phyloP scores from a whole-genome alignment of 1,139 yeast species.

The Blastobotrys malaysiensis region DNA sequence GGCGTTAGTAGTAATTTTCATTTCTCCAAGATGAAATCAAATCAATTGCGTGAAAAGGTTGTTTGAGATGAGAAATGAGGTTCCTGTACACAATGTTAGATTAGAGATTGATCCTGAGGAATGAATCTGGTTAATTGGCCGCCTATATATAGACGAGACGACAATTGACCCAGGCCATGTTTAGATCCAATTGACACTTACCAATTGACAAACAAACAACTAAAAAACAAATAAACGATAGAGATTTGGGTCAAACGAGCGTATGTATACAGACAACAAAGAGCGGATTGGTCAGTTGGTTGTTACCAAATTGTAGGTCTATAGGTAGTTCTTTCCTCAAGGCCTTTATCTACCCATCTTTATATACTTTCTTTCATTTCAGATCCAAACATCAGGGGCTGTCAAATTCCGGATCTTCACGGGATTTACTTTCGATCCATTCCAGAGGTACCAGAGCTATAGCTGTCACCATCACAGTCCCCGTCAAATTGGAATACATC shows the following conservation, averaged over 20 bases:
- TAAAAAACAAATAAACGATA: not conserved
- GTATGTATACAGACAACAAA: not conserved
- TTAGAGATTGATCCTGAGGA: not conserved
- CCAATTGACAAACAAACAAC: not conserved
- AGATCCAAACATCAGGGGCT: not conserved
- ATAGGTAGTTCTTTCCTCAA: not conserved
- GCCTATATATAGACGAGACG: not conserved
- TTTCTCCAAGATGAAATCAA: not conserved
- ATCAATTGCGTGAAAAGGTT: not conserved
- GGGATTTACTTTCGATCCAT: not conserved
- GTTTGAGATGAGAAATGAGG: not conserved
- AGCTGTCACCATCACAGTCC: not conserved
- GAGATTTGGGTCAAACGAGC: not conserved
- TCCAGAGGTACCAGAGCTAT: not conserved
- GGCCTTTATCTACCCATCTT: not conserved
- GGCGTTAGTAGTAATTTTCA: constrained; percentile 1
- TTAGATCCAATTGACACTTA: not conserved
- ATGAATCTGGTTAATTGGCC: not conserved
- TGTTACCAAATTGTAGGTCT: not conserved
- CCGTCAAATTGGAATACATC: not conserved
- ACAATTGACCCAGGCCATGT: not conserved
- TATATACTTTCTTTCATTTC: not conserved
- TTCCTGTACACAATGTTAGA: not conserved
- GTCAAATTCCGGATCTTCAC: not conserved
- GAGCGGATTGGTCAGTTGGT: not conserved